phyloP scores from a whole-genome alignment of 768 basidiomycete species.

The Suillus brevipes region DNA sequence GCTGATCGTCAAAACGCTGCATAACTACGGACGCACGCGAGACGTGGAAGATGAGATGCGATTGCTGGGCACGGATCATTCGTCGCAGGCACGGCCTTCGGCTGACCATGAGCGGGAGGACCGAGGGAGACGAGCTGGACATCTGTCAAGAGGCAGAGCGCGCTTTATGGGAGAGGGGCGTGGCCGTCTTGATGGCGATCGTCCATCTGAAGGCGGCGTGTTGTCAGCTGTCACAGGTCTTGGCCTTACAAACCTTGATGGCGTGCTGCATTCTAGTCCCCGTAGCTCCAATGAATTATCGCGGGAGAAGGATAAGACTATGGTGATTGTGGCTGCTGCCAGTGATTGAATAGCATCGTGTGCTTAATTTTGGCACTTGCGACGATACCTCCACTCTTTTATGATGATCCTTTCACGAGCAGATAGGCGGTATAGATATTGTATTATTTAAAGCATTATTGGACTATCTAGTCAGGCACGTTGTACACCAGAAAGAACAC shows the following conservation, averaged over 20 bases:
- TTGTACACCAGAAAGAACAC: neutral
- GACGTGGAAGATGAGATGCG: neutral
- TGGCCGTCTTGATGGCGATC: neutral
- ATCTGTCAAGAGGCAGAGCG: constrained; percentile 6
- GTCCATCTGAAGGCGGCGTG: constrained; percentile 9
- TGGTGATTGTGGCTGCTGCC: neutral
- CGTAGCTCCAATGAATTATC: constrained; percentile 15
- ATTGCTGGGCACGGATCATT: neutral
- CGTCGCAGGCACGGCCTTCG: neutral
- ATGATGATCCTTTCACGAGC: neutral
- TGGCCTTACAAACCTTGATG: constrained; percentile 27
- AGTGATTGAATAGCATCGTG: neutral
- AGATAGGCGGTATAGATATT: neutral
- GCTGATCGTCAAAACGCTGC: constrained; percentile 62
- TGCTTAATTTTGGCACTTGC: neutral
- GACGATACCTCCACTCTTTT: neutral
- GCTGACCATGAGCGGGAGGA: constrained; percentile 8
- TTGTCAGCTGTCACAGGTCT: constrained; percentile 31
- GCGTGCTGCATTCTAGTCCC: constrained; percentile 9
- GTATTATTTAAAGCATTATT: neutral
- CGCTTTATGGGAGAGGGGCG: constrained; percentile 11
- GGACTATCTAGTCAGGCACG: neutral
- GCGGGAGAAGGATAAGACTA: constrained; percentile 13
- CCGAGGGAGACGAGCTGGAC: neutral
- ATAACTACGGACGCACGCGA: constrained; percentile 47